Conservation (phyloP, 2,329 filamentous ascomycete genomes). For the Colletotrichum gloeosporioides region DNA sequence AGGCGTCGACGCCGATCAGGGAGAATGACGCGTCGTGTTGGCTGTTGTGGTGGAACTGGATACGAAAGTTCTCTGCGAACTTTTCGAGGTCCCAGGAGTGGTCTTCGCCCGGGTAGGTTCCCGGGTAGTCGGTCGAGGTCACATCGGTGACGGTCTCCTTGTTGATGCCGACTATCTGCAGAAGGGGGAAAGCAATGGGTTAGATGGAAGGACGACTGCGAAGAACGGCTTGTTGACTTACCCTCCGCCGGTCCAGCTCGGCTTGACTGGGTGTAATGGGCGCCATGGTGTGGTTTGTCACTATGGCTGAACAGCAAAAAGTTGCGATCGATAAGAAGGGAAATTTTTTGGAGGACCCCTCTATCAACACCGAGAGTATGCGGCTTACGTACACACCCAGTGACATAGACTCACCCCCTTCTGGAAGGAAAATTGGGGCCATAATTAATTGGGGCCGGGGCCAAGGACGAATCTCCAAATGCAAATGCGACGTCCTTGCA, state of each 20-base stretch:
- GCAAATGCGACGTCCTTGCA: neutral
- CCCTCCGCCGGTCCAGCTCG: slow-evolving; percentile 67
- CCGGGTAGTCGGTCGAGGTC: slow-evolving; percentile 88
- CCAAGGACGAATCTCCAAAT: neutral
- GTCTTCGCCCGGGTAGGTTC: slow-evolving; percentile 89
- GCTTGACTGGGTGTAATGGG: slow-evolving; percentile 52
- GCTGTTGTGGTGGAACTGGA: slow-evolving; percentile 86
- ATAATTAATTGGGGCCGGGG: neutral
- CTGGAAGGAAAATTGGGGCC: neutral
- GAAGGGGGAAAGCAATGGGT: neutral
- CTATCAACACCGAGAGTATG: slow-evolving; percentile 17
- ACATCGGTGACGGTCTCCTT: slow-evolving; percentile 90
- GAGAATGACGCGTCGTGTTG: slow-evolving; percentile 84
- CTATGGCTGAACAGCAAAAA: slow-evolving; percentile 18
- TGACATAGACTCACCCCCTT: neutral
- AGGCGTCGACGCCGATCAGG: slow-evolving; percentile 88
- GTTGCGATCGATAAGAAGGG: slow-evolving; percentile 14
- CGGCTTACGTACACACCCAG: slow-evolving; percentile 15
- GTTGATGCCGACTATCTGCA: slow-evolving; percentile 83
- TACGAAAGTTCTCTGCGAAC: slow-evolving; percentile 73
- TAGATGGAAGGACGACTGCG: neutral
- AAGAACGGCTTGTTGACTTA: slow-evolving; percentile 35
- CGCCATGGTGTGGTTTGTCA: slow-evolving; percentile 42
- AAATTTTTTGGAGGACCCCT: slow-evolving; percentile 26
- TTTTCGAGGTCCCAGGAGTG: slow-evolving; percentile 77